phyloP scores from a whole-genome alignment of 2,329 filamentous ascomycete genomes.

The Rugonectria rugulosa region DNA sequence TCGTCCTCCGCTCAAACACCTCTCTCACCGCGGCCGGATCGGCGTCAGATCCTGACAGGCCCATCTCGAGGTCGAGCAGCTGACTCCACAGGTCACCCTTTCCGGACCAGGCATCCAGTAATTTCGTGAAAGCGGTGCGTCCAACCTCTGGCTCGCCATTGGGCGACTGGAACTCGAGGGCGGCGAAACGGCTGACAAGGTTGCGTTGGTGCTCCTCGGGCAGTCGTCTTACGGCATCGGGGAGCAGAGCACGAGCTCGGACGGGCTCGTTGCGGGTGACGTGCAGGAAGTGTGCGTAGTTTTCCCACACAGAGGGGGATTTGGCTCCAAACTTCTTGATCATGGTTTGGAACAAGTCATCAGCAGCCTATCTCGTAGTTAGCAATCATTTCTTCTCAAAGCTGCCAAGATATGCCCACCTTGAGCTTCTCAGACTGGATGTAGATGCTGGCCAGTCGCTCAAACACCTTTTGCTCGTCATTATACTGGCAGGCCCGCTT shows the following conservation, averaged over 20 bases:
- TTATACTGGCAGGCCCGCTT: conserved; percentile 94
- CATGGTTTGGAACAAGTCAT: conserved; percentile 85
- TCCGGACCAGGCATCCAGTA: conserved; percentile 86
- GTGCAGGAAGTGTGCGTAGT: conserved; percentile 94
- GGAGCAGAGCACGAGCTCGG: conserved; percentile 79
- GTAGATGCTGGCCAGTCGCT: conserved; percentile 91
- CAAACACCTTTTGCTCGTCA: conserved; percentile 87
- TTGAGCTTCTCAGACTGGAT: conserved; percentile 87
- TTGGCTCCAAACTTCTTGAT: conserved; percentile 88
- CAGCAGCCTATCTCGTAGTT: conserved; percentile 74
- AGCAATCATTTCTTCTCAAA: conserved; percentile 26
- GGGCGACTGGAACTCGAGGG: conserved; percentile 86
- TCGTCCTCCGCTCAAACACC: conserved; percentile 82
- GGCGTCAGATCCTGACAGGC: conserved; percentile 61
- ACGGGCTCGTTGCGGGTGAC: conserved; percentile 73
- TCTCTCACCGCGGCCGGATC: conserved; percentile 68
- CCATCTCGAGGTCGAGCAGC: conserved; percentile 84
- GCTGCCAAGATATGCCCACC: conserved; percentile 58
- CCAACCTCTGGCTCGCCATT: conserved; percentile 89
- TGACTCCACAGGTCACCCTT: conserved; percentile 94
- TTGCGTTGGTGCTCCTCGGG: conserved; percentile 69
- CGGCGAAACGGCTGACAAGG: conserved; percentile 86
- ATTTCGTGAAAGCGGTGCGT: conserved; percentile 90
- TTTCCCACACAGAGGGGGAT: conserved; percentile 84
- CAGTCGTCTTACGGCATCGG: conserved; percentile 85